Percentiles rank a stretch among this genome's conserved stretches.
Conservation (phyloP, 2,329 filamentous ascomycete genomes). For the Simplicillium aogashimaense region DNA sequence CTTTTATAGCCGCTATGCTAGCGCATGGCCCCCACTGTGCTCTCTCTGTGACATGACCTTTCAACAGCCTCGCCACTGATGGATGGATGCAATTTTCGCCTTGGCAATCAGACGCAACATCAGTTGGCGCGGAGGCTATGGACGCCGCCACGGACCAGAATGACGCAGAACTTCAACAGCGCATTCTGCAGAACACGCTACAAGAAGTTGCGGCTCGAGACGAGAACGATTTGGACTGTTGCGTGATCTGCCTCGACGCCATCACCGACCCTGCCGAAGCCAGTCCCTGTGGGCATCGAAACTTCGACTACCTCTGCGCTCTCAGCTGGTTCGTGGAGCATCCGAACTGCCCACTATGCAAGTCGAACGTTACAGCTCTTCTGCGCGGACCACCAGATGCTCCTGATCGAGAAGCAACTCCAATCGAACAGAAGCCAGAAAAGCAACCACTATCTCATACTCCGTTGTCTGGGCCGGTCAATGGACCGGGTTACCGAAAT, state of each 20-base stretch:
- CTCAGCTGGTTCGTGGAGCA: conserved; percentile 70
- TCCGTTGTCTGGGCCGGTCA: neutral
- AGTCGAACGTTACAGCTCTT: conserved; percentile 43
- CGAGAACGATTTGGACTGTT: conserved; percentile 33
- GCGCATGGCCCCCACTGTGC: no score
- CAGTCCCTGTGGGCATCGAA: conserved; percentile 66
- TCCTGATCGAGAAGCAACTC: neutral
- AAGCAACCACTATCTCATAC: neutral
- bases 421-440: neutral
- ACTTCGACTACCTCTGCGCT: conserved; percentile 81
- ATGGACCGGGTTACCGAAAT: neutral
- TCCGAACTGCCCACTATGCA: conserved; percentile 72
- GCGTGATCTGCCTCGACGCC: conserved; percentile 78
- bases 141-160: conserved; percentile 8
- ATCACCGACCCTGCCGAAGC: conserved; percentile 64
- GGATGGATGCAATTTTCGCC: no score
- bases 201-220: conserved; percentile 23
- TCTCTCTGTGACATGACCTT: no score
- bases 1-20: no score
- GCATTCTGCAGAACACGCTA: conserved; percentile 34
- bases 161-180: conserved; percentile 26
- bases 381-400: conserved; percentile 47
- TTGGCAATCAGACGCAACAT: no score
- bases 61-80: no score
- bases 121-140: no score